phyloP scores from a whole-genome alignment of 2,329 filamentous ascomycete species.

The Xylaria sp. region DNA sequence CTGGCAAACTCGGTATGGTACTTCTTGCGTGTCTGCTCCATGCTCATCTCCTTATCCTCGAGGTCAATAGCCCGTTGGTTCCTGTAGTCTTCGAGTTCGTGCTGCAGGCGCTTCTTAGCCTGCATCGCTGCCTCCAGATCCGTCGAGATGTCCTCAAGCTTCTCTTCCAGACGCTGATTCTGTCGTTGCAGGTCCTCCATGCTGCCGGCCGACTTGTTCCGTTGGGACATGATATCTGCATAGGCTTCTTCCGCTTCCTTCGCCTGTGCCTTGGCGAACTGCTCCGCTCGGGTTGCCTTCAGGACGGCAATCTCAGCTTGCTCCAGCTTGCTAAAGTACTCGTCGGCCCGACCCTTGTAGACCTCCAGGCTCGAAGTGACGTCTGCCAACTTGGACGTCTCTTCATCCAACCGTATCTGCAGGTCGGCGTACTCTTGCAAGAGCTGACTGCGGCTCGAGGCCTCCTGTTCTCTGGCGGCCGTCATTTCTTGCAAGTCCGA shows the following conservation, averaged over 20 bases:
- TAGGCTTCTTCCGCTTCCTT: conserved; percentile 88
- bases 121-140: conserved; percentile 82
- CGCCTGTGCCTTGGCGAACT: conserved; percentile 86
- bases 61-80: conserved; percentile 93
- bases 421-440: conserved; percentile 89
- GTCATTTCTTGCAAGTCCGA: conserved; percentile 80
- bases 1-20: conserved; percentile 90
- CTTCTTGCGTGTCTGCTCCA: conserved; percentile 97
- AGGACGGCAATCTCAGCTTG: conserved; percentile 94
- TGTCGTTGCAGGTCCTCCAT: conserved; percentile 88
- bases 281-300: conserved; percentile 85
- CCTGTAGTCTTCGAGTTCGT: conserved; percentile 95
- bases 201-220: conserved; percentile 79
- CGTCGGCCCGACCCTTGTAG: conserved; percentile 88
- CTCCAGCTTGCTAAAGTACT: conserved; percentile 95
- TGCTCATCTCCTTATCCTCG: conserved; percentile 90
- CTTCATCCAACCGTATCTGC: conserved; percentile 86
- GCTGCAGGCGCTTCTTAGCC: conserved; percentile 88
- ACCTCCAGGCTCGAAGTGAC: conserved; percentile 76
- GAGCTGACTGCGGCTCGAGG: conserved; percentile 79
- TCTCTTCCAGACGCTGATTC: conserved; percentile 84
- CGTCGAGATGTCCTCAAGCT: conserved; percentile 83
- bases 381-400: conserved; percentile 78
- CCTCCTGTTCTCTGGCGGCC: conserved; percentile 76
- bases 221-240: conserved; percentile 83